Evolutionary conservation across 306 rosid species (phyloP).

Genomic region (Argentina anserina): DNA sequence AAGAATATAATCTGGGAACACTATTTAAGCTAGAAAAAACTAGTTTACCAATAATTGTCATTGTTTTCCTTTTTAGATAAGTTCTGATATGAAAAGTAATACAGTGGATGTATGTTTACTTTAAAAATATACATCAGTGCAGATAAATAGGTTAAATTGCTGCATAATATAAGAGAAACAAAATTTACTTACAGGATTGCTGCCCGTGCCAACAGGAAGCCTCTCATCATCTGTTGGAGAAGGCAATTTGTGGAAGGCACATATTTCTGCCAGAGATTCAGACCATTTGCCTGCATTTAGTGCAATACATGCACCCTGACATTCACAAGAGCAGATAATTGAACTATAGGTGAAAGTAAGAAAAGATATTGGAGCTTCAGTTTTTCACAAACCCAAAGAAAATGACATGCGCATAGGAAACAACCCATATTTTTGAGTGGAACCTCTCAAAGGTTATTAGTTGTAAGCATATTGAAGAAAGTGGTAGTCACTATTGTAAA

Average conservation of each 20-base stretch:
- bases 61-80: not conserved
- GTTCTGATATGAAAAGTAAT: not conserved
- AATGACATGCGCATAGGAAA: not conserved
- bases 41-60: not conserved
- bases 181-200: constrained; percentile 89
- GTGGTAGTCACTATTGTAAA: not conserved
- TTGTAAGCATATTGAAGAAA: not conserved
- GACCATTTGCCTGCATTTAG: constrained; percentile 75
- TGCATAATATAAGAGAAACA: not conserved
- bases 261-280: constrained; percentile 59
- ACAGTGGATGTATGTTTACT: not conserved
- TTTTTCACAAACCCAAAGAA: constrained; percentile 6
- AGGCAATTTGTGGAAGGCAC: constrained; percentile 68
- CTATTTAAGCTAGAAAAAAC: not conserved
- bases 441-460: not conserved
- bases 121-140: not conserved
- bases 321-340: constrained; percentile 21
- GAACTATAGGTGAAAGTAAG: not conserved
- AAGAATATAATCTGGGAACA: not conserved
- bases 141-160: constrained; percentile 17
- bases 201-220: constrained; percentile 96
- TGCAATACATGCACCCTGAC: constrained; percentile 88
- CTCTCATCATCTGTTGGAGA: constrained; percentile 74
- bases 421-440: not conserved
- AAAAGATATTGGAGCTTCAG: constrained; percentile 21